Evolutionary conservation across 106 monocot genomes (phyloP).

Genomic region (Dendrobium huoshanense): DNA sequence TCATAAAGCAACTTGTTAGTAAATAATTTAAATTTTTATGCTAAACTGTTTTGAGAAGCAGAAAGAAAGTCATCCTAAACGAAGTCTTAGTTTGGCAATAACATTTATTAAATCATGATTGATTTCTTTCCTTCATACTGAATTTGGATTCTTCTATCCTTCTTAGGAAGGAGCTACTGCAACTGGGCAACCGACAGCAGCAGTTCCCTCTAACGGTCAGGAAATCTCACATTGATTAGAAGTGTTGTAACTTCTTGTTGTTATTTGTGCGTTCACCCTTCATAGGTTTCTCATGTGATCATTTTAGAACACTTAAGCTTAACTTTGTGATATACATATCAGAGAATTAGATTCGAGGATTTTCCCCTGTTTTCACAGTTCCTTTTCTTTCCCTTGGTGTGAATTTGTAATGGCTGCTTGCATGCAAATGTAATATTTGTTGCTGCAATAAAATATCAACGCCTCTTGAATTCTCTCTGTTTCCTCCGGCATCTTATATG

Average conservation of each 20-base stretch:
- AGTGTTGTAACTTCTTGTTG: background rate
- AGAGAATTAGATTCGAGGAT: background rate
- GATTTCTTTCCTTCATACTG: background rate
- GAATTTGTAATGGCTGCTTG: background rate
- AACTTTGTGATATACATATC: background rate
- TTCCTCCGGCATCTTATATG: background rate
- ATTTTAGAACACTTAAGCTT: background rate
- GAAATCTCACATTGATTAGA: background rate
- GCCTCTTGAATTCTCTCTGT: background rate
- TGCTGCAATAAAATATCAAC: background rate
- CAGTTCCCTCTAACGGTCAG: conserved; percentile 3
- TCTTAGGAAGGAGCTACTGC: background rate
- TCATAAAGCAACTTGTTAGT: too few relatives aligned
- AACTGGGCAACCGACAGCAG: background rate
- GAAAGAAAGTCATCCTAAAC: too few relatives aligned
- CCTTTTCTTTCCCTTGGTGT: background rate
- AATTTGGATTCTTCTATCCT: background rate
- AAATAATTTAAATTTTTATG: too few relatives aligned
- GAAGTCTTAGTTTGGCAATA: background rate
- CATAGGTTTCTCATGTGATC: background rate
- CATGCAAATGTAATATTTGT: background rate
- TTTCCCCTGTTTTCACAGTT: background rate
- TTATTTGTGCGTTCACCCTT: background rate
- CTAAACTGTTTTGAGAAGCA: too few relatives aligned
- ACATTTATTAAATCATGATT: background rate